A percentile compares a stretch with the other conserved stretches of the same genome.
Evolutionary conservation across 2,329 filamentous ascomycete species (phyloP).

Genomic region (Aspergillus sp.): DNA sequence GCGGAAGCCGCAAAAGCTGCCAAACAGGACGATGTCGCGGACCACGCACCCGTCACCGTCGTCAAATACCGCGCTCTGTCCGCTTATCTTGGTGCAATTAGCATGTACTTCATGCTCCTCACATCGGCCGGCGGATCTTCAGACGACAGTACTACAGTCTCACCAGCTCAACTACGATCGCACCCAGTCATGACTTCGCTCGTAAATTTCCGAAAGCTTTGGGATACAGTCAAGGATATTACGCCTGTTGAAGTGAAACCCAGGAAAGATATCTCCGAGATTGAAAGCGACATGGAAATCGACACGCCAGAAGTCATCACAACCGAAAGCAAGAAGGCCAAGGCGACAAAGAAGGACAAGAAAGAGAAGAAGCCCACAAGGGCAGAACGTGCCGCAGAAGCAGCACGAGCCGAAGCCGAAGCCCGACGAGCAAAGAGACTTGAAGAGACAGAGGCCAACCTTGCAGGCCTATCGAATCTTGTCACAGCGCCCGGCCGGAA

Average conservation of each 20-base stretch:
- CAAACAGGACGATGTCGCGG: slow-evolving; percentile 43
- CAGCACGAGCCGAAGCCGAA: slow-evolving; percentile 59
- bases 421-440: slow-evolving; percentile 59
- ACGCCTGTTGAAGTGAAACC: slow-evolving; percentile 49
- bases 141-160: slow-evolving; percentile 62
- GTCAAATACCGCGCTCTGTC: slow-evolving; percentile 80
- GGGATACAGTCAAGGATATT: slow-evolving; percentile 75
- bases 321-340: slow-evolving; percentile 43
- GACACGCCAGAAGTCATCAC: slow-evolving; percentile 28
- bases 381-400: slow-evolving; percentile 55
- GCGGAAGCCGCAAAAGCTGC: slow-evolving; percentile 63
- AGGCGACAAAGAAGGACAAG: slow-evolving; percentile 47
- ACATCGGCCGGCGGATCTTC: slow-evolving; percentile 71
- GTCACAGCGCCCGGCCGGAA: slow-evolving; percentile 53
- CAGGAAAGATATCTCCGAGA: slow-evolving; percentile 6
- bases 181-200: slow-evolving; percentile 90
- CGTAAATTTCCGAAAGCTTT: slow-evolving; percentile 77
- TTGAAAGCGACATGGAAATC: slow-evolving; percentile 31
- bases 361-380: slow-evolving; percentile 51
- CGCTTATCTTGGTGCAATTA: slow-evolving; percentile 82
- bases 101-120: slow-evolving; percentile 94
- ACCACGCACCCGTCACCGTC: slow-evolving; percentile 58
- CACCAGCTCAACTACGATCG: slow-evolving; percentile 79
- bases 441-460: slow-evolving; percentile 67
- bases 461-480: slow-evolving; percentile 72